Evolutionary conservation across 1,284 basidiomycete species (phyloP).

Genomic region (Sanghuangporus baumii): DNA sequence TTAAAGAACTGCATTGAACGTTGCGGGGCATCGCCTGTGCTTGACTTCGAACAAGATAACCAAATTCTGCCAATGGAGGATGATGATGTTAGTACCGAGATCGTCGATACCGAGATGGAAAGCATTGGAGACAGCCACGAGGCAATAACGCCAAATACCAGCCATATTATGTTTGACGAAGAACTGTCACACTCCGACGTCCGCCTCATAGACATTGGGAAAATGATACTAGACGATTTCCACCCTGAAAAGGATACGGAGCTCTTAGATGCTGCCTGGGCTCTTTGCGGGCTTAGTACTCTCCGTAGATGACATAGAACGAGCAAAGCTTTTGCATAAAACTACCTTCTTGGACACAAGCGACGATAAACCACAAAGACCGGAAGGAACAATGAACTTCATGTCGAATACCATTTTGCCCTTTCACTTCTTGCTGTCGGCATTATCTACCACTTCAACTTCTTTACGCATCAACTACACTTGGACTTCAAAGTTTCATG

Average conservation of each 20-base stretch:
- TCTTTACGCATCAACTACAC: not conserved
- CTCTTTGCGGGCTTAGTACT: conserved; percentile 13
- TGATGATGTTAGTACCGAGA: conserved; percentile 6
- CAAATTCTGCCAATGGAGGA: not conserved
- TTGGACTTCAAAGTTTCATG: not conserved
- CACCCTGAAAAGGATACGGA: conserved; percentile 5
- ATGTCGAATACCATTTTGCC: not conserved
- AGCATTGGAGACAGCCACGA: conserved; percentile 14
- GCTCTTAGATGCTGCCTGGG: conserved; percentile 13
- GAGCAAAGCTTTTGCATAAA: not conserved
- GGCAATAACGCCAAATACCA: conserved; percentile 14
- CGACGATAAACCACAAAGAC: not conserved
- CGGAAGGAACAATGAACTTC: not conserved
- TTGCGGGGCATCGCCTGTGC: not conserved
- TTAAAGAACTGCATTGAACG: not conserved
- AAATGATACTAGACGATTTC: not conserved
- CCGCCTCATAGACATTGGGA: not conserved
- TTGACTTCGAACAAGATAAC: not conserved
- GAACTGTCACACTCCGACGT: not conserved
- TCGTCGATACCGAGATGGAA: conserved; percentile 12
- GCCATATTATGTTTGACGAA: conserved; percentile 1
- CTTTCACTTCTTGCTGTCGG: not conserved
- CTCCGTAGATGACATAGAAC: not conserved
- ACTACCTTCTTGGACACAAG: not conserved
- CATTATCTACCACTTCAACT: not conserved